A percentile compares a stretch with the other conserved stretches of the same genome.
Conservation (phyloP, 2,329 filamentous ascomycete genomes). For the Simplicillium sp. region DNA sequence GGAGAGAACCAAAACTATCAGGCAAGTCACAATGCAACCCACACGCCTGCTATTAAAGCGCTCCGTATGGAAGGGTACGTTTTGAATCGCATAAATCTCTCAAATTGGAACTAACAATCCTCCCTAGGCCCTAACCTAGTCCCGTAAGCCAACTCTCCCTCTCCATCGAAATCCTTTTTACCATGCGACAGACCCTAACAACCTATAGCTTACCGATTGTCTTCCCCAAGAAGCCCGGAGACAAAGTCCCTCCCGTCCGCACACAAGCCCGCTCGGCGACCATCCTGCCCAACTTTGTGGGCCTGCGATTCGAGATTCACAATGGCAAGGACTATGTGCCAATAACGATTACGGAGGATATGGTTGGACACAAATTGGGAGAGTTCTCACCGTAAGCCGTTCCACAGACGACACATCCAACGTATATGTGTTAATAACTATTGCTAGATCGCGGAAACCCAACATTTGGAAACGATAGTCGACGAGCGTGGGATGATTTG, state of each 20-base stretch:
- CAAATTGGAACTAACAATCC: not conserved
- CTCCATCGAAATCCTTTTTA: slow-evolving; percentile 11
- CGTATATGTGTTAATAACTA: not conserved
- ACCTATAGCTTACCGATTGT: slow-evolving; percentile 51
- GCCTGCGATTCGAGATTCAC: slow-evolving; percentile 80
- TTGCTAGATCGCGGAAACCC: slow-evolving; percentile 44
- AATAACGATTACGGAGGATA: slow-evolving; percentile 80
- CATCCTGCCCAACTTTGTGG: slow-evolving; percentile 87
- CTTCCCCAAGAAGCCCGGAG: slow-evolving; percentile 45
- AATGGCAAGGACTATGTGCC: slow-evolving; percentile 85
- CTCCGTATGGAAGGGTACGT: slow-evolving; percentile 79
- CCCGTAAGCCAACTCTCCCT: slow-evolving; percentile 29
- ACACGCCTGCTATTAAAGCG: slow-evolving; percentile 61
- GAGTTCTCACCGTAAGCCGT: slow-evolving; percentile 76
- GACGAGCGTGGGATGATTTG: too few species aligned
- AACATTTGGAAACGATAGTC: slow-evolving; percentile 34
- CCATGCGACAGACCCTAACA: slow-evolving; percentile 5
- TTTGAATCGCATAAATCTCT: not conserved
- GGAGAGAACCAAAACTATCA: not conserved
- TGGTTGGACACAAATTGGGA: slow-evolving; percentile 92
- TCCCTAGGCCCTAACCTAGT: slow-evolving; percentile 40
- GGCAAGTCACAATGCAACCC: slow-evolving; percentile 48
- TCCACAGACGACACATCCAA: not conserved
- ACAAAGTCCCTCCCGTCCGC: slow-evolving; percentile 62
- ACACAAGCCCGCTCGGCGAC: slow-evolving; percentile 84